Base-by-base conservation (phyloP, 306 rosid species). In the Cucumis sativus region DNA sequence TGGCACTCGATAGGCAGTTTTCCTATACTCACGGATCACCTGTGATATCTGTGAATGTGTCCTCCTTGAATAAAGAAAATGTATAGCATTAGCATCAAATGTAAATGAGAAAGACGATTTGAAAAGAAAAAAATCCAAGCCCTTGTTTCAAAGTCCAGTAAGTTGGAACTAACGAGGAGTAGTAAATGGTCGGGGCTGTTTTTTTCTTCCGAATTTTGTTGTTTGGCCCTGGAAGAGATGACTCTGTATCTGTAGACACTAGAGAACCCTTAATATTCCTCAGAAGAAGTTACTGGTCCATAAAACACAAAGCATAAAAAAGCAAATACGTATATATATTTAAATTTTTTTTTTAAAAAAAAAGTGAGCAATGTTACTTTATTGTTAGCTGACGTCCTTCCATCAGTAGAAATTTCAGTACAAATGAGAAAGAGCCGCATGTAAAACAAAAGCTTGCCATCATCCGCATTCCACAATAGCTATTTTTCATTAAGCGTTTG, bases 11-110 rank as follows among this genome's bases (percentile, higher is more conserved):
- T 94, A 94, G 78, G 91, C 18, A 25, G 97, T 94, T 84, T 94
- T 94, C 70, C 88, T 84, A 80, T 90, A 82, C 85, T 94, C 98
- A 7, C 93, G 90, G 67, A 94, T 56, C 66, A 94, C 93, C 85
- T 91, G 98, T 82, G 97, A 83, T 79, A 94, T 89, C 80, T 94
- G 98, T 52, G 98, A 88, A 84, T 94, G 98, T 3, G 98, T 94
- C 89, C 98, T 91, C 97, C 98, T 93, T 79, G 59, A 77, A 65
- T 21, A 61, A 61, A 80, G 52, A 28, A 28, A 83, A 65, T 55
- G 76, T n/a, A 77, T 40, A n/a, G 56, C 45, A 64, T 41, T 16
- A 7, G 6, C 16, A 51, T 52, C 30, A 68, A 54, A 52, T 52
- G 55, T 39, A 41, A 68, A 73, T 17, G 68, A 18, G 51, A 15